These are phyloP conservation scores for Cystofilobasidium bisporidii DNA, from an alignment of 768 basidiomycete genomes.

Conservation along the genomic window DNA sequence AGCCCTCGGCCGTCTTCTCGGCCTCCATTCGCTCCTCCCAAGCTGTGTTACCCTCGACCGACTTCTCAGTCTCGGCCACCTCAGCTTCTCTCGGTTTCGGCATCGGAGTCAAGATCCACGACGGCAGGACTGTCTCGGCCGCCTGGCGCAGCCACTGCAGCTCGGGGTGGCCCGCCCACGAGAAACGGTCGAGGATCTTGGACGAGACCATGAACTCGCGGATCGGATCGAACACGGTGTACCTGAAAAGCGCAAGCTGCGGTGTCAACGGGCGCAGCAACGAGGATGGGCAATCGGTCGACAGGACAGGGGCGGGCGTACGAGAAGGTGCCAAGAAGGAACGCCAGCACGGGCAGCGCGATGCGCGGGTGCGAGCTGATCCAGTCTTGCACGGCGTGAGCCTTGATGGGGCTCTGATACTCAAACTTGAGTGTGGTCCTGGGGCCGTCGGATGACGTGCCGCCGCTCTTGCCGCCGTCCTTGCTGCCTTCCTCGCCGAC, in stretches of 20 bases:
- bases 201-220: constrained; percentile 71
- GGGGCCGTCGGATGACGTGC: not conserved
- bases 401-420: constrained; percentile 39
- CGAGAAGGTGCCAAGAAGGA: constrained; percentile 78
- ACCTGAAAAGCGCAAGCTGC: constrained; percentile 3
- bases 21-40: constrained; percentile 85
- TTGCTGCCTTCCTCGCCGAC: not conserved
- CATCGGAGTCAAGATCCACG: constrained; percentile 36
- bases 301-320: constrained; percentile 36
- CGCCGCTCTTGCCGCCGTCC: too few relatives aligned
- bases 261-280: too few relatives aligned
- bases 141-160: not conserved
- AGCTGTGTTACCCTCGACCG: constrained; percentile 41
- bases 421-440: constrained; percentile 36
- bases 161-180: constrained; percentile 49
- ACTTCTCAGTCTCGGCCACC: constrained; percentile 14
- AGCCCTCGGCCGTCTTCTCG: constrained; percentile 54
- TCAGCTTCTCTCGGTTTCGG: not conserved
- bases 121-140: constrained; percentile 2
- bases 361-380: constrained; percentile 39
- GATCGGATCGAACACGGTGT: constrained; percentile 76
- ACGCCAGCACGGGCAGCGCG: constrained; percentile 50
- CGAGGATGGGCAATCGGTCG: too few relatives aligned
- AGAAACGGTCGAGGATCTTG: constrained; percentile 75
- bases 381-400: constrained; percentile 40